Base-by-base conservation (phyloP, 129 eudicot species). In the Heracleum sosnowskyi region DNA sequence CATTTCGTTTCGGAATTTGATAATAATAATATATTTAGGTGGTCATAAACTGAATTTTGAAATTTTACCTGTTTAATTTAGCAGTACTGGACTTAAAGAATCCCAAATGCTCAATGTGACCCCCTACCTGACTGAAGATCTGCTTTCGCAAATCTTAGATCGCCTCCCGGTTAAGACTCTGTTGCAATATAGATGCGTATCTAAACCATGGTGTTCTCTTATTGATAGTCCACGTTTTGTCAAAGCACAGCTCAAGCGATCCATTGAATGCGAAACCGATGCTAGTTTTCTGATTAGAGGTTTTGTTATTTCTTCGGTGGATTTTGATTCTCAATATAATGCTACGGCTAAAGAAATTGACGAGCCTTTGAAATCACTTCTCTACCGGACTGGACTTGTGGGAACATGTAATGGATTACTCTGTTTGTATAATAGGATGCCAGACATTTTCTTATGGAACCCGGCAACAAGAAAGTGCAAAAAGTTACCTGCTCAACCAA, bases 371-470 rank as follows among this genome's bases (percentile, higher is more conserved):
- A 76, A 53, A 24, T 13, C 63, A 15, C 17, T 20, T 55, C 12
- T 20, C 20, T 34, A 16, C 29, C 80, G 62, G 26, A 73, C 84
- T 2, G 82, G 68, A 1, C 37, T 80, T 10, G 62, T 77, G 62
- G 89, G 89, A 4, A 53, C 82, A 0, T 86, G 86, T 37, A 86
- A 86, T 28, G 89, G 86, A n/a, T 44, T 86, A 0, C 75, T 77
- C 0, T 77, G 79, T 17, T 41, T 86, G 71, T 79, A 66, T 39
- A 86, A 79, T 55, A 57, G 74, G 4, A 3, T 34, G 34, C 4
- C 28, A 2, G 69, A 35, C 7, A 35, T 34, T 35, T 10, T n/a
- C 37, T 16, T 76, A 13, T 76, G 79, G 69, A 76, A 76, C 16
- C 79, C 79, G 10, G 62, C 69, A 34, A 76, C 24, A 3, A 34